Percentiles rank a stretch among this genome's conserved stretches.
phyloP scores from a whole-genome alignment of 345 rosid species.

The Murraya koenigii region DNA sequence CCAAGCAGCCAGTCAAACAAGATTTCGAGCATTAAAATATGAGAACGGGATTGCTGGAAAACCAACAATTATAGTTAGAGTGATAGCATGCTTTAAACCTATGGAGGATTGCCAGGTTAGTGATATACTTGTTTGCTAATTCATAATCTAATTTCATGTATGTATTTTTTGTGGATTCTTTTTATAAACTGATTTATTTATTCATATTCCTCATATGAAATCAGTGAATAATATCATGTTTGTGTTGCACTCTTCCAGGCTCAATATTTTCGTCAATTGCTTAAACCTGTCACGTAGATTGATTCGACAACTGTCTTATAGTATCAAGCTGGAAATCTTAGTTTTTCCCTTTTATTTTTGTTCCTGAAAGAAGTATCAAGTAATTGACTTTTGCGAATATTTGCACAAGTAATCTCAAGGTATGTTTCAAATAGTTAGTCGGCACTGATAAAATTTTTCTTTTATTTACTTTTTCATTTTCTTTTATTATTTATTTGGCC shows the following conservation, averaged over 20 bases:
- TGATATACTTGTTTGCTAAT: conserved; percentile 2
- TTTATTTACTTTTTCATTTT: not conserved
- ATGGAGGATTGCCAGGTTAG: conserved; percentile 97
- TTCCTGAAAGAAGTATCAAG: conserved; percentile 36
- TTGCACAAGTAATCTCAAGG: conserved; percentile 40
- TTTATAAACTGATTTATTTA: not conserved
- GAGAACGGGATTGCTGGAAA: conserved; percentile 86
- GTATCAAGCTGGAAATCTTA: conserved; percentile 46
- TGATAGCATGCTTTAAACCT: conserved; percentile 95
- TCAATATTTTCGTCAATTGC: conserved; percentile 94
- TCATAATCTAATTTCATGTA: not conserved
- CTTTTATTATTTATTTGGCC: conserved; percentile 5
- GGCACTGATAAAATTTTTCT: not conserved
- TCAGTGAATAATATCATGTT: not conserved
- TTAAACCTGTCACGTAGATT: conserved; percentile 97
- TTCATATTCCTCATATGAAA: not conserved
- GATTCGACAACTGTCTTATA: conserved; percentile 21
- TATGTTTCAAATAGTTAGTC: conserved; percentile 26
- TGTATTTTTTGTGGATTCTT: not conserved
- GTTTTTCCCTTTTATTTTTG: conserved; percentile 33
- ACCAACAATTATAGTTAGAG: conserved; percentile 78
- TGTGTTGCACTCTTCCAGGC: conserved; percentile 59
- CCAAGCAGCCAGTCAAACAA: conserved; percentile 93
- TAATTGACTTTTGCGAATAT: conserved; percentile 27
- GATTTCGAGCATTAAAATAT: conserved; percentile 88